Conservation (phyloP, 108 stramenopile species). For the Stephanodiscus minutulus region DNA sequence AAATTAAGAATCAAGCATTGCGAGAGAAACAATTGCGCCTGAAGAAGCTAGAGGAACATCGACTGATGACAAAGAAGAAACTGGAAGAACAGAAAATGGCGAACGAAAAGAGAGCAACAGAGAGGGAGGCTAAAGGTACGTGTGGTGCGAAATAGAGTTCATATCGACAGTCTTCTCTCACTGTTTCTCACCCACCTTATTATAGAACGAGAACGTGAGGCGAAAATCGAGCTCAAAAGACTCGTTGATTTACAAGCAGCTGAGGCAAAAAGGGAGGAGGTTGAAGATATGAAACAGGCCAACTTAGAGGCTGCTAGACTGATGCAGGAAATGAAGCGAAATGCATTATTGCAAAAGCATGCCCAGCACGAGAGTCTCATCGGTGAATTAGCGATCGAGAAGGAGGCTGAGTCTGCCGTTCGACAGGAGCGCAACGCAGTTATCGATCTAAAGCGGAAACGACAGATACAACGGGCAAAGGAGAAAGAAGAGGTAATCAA, state of each 20-base stretch:
- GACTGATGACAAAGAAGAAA: slow-evolving; percentile 8
- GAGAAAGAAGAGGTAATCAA: slow-evolving; percentile 28
- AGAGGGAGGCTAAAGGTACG: slow-evolving; percentile 19
- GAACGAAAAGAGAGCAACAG: slow-evolving; percentile 18
- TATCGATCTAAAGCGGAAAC: slow-evolving; percentile 28
- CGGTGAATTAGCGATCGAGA: slow-evolving; percentile 9
- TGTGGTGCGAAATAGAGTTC: background rate
- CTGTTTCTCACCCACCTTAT: background rate
- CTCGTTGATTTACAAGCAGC: slow-evolving; percentile 36
- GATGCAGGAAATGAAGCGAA: slow-evolving; percentile 17
- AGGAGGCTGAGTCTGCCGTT: slow-evolving; percentile 4
- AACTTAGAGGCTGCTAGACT: slow-evolving; percentile 22
- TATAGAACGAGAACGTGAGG: slow-evolving; percentile 19
- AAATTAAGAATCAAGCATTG: slow-evolving; percentile 14
- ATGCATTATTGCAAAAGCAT: slow-evolving; percentile 18
- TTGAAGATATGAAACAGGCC: slow-evolving; percentile 6
- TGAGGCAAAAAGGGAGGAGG: slow-evolving; percentile 26
- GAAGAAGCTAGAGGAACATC: slow-evolving; percentile 17
- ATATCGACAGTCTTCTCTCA: background rate
- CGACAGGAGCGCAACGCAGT: slow-evolving; percentile 16
- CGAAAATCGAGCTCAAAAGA: slow-evolving; percentile 33
- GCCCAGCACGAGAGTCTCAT: slow-evolving; percentile 18
- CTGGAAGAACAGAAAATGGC: slow-evolving; percentile 23
- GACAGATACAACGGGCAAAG: slow-evolving; percentile 13
- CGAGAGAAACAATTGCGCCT: slow-evolving; percentile 21